Conservation (phyloP, 441 rosid genomes). For the Eugenia klotzschiana region DNA sequence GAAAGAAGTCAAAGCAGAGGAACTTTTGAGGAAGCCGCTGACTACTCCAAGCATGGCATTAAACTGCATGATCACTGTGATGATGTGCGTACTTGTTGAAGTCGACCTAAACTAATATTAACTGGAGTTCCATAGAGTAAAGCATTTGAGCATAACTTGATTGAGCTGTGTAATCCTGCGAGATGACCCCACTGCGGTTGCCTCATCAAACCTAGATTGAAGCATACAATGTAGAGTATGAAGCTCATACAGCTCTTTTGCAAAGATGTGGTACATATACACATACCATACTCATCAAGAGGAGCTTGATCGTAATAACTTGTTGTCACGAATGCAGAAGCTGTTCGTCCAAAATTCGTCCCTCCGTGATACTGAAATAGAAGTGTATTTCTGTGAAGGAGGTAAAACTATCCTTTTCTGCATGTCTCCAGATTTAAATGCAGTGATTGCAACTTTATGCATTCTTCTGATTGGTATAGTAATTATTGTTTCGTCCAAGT, state of each 20-base stretch:
- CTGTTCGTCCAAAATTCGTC: conserved; percentile 74
- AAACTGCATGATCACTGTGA: neutral
- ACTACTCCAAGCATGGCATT: neutral
- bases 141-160: conserved; percentile 41
- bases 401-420: neutral
- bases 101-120: conserved; percentile 23
- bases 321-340: conserved; percentile 39
- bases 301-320: conserved; percentile 87
- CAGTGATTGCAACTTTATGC: neutral
- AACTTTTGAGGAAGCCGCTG: neutral
- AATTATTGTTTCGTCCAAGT: neutral
- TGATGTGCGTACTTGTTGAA: conserved; percentile 32
- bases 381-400: neutral
- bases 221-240: neutral
- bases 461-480: neutral
- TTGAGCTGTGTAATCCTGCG: conserved; percentile 49
- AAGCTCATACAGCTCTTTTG: neutral
- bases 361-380: conserved; percentile 74
- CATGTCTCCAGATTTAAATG: neutral
- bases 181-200: conserved; percentile 89
- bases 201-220: conserved; percentile 39
- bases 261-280: neutral
- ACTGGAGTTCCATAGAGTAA: conserved; percentile 34
- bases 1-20: neutral
- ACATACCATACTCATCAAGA: conserved; percentile 70